Conservation (phyloP, 495 filamentous ascomycete genomes). For the Terfezia claveryi region DNA sequence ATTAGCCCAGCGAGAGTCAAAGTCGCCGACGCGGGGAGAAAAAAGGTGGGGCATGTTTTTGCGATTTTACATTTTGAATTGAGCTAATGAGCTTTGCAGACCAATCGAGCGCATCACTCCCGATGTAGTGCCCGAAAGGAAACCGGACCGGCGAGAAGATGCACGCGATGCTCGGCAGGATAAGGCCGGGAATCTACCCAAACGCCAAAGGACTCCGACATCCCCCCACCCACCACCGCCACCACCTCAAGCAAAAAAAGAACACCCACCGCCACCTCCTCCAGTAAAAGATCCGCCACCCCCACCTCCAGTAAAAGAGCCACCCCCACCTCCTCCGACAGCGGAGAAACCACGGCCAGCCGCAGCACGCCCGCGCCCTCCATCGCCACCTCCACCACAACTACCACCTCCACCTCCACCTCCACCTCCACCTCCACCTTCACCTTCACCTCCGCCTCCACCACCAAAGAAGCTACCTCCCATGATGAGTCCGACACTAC, state of each 20-base stretch:
- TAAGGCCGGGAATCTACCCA: neutral
- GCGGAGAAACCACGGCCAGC: neutral
- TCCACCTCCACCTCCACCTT: constrained; percentile 7
- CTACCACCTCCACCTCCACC: constrained; percentile 10
- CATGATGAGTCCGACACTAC: constrained; percentile 16
- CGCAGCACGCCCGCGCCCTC: neutral
- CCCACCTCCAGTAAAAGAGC: neutral
- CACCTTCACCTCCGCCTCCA: constrained; percentile 5
- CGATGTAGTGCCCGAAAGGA: neutral
- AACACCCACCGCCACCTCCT: neutral
- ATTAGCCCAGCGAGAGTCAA: constrained; percentile 9
- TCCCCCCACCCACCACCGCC: neutral
- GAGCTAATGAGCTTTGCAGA: neutral
- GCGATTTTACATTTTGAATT: constrained; percentile 1
- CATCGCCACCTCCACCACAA: constrained; percentile 5
- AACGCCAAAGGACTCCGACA: neutral
- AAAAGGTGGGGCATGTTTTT: constrained; percentile 12
- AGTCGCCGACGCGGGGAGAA: constrained; percentile 4
- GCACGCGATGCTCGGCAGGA: neutral
- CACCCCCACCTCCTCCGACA: neutral
- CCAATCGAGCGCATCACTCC: neutral
- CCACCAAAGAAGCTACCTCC: constrained; percentile 10
- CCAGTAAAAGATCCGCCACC: neutral
- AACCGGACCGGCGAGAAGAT: neutral
- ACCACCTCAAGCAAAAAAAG: neutral